These are phyloP conservation scores for Colletotrichum paranaense DNA, from an alignment of 2,329 filamentous ascomycete species.

Conservation along the genomic window DNA sequence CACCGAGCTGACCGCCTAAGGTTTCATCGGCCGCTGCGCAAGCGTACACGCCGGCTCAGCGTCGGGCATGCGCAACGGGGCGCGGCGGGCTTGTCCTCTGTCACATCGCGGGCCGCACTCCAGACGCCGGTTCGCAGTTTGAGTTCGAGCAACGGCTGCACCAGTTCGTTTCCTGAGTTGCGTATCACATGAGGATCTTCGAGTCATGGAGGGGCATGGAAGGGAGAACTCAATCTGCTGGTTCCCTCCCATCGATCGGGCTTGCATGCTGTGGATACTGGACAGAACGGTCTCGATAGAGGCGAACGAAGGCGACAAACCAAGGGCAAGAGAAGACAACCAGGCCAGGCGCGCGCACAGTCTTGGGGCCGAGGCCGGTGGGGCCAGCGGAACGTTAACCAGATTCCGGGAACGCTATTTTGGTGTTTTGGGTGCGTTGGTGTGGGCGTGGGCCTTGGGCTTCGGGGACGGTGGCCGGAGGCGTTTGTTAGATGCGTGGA, in stretches of 20 bases:
- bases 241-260: background rate
- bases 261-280: background rate
- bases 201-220: conserved; percentile 14
- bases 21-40: background rate
- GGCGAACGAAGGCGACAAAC: background rate
- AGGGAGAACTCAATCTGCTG: background rate
- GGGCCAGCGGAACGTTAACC: conserved; percentile 5
- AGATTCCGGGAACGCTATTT: conserved; percentile 25
- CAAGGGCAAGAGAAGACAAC: background rate
- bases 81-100: background rate
- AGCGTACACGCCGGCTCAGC: background rate
- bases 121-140: background rate
- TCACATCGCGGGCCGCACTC: background rate
- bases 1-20: background rate
- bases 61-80: background rate
- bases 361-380: background rate
- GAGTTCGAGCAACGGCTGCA: background rate
- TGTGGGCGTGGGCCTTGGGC: background rate
- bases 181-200: background rate
- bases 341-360: background rate
- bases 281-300: background rate
- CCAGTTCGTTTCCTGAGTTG: background rate
- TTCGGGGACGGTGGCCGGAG: background rate
- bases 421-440: background rate
- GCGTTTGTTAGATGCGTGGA: background rate